A percentile compares a stretch with the other conserved stretches of the same genome.
Evolutionary conservation across 306 rosid species (phyloP).

Genomic region (Cicer yamashitae): DNA sequence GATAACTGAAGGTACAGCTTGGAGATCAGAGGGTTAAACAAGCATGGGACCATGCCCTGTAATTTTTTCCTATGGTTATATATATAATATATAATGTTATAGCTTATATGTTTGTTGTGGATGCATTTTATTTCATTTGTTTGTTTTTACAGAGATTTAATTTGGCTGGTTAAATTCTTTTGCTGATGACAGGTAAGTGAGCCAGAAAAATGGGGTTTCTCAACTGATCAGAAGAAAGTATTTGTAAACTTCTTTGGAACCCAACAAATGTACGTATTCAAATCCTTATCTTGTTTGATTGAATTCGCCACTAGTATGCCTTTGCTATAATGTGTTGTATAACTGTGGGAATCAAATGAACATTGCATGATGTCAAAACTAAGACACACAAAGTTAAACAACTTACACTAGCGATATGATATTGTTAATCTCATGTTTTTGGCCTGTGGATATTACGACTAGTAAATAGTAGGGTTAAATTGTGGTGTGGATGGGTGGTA

Average conservation of each 20-base stretch:
- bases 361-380: slow-evolving; percentile 21
- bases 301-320: slow-evolving; percentile 14
- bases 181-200: slow-evolving; percentile 78
- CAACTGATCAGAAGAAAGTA: slow-evolving; percentile 91
- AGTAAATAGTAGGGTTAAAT: background rate
- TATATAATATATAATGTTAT: background rate
- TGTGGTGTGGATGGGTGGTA: background rate
- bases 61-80: background rate
- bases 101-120: slow-evolving; percentile 11
- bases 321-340: slow-evolving; percentile 19
- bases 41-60: background rate
- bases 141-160: slow-evolving; percentile 10
- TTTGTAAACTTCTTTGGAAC: slow-evolving; percentile 93
- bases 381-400: background rate
- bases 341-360: background rate
- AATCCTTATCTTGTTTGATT: slow-evolving; percentile 26
- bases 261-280: slow-evolving; percentile 81
- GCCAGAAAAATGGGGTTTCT: slow-evolving; percentile 86
- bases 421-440: background rate
- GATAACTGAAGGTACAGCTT: slow-evolving; percentile 8
- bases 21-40: background rate
- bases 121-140: background rate
- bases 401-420: slow-evolving; percentile 17
- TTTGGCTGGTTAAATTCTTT: slow-evolving; percentile 45
- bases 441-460: slow-evolving; percentile 1